Conservation (phyloP, 257 asterid species). For the Capsicum baccatum region DNA sequence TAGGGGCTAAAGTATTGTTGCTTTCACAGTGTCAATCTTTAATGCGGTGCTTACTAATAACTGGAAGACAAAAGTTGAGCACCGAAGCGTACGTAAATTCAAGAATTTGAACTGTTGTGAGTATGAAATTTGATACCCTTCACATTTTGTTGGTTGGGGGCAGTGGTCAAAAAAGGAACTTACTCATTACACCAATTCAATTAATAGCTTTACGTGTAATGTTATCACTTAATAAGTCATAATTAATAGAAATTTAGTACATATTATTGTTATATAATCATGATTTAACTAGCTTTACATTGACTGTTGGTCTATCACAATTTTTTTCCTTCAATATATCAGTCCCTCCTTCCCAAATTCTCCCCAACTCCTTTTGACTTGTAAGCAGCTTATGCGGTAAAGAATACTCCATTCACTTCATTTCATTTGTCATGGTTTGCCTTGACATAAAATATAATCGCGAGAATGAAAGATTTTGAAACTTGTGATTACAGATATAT, state of each 20-base stretch:
- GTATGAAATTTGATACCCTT: background rate
- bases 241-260: background rate
- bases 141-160: background rate
- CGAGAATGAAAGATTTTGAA: background rate
- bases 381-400: background rate
- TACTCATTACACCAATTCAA: background rate
- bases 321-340: background rate
- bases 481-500: background rate
- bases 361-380: background rate
- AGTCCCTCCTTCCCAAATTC: background rate
- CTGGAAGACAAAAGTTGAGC: background rate
- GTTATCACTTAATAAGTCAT: background rate
- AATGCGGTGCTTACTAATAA: background rate
- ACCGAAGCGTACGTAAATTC: background rate
- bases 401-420: background rate
- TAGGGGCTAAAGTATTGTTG: background rate
- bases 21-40: conserved; percentile 10
- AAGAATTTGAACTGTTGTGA: background rate
- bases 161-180: background rate
- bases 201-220: background rate
- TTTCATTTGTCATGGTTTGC: background rate
- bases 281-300: background rate
- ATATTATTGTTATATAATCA: background rate
- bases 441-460: background rate
- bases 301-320: fast-evolving